Base-by-base conservation (phyloP, 352 stramenopile genomes). In the Phytopythium mirpurense region DNA sequence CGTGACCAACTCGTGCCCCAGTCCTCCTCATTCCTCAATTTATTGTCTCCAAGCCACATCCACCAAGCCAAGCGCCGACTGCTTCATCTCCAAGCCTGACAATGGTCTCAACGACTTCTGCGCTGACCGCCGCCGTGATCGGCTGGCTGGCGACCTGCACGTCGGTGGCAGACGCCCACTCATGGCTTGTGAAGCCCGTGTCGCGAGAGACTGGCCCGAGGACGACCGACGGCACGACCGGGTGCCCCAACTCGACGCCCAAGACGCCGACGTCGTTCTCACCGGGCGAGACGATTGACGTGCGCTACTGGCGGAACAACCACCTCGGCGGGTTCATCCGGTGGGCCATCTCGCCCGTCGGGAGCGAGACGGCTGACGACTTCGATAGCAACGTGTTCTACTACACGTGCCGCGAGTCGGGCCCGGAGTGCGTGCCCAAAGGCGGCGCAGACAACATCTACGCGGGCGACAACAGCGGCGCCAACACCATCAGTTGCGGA, bases 261-360 rank as follows among this genome's bases (percentile, higher is more conserved):
- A 54, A 61, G 15, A 47, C 55, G 2, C 57, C 70, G 1, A 83
- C 72, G 18, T 64, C 60, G 11, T 80, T 69, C 44, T 58, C 61
- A 8, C 64, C 70, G 12, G 65, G 68, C 1, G 62, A 83, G 43
- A 72, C 54, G 5, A 81, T 81, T 55, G 65, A 81, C 38, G 73
- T 83, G 37, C 62, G 59, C 37, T 78, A 76, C 59, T 74, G 56
- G 54, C 67, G 68, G 35, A 83, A 83, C 59, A 83, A 83, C 48
- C 73, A 80, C 54, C 45, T 83, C 11, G 70, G 73, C n/a, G 73
- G 70, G 26, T 83, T 83, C 59, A 83, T 81, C 50, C 70, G 73
- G 5, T 83, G 68, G 60, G 54, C 70, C 4, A 64, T 80, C 21
- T 72, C 63, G 23, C 62, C 68, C 4, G 54, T 56, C 2, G 69